Evolutionary conservation across 208 protist genomes (phyloP).

Genomic region (Eutreptiella sp.): DNA sequence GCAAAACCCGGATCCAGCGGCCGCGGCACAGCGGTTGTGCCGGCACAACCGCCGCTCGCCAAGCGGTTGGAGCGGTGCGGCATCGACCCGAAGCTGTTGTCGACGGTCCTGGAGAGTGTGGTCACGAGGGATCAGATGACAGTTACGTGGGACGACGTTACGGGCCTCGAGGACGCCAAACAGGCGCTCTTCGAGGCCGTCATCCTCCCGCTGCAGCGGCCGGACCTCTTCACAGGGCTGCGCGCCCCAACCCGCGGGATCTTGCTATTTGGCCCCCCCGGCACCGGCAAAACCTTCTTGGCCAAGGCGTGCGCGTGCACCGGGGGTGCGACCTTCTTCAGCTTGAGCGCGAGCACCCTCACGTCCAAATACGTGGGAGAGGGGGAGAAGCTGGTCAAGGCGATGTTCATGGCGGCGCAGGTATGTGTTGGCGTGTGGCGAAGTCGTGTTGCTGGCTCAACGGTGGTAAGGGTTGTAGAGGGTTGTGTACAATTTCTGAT

Average conservation of each 20-base stretch:
- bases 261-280: slow-evolving; percentile 79
- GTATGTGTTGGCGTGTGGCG: too few relatives aligned
- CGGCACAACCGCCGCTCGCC: too few relatives aligned
- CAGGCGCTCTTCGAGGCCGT: too few relatives aligned
- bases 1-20: too few relatives aligned
- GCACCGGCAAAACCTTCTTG: slow-evolving; percentile 86
- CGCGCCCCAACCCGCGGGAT: slow-evolving; percentile 80
- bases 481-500: too few relatives aligned
- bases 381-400: slow-evolving; percentile 83
- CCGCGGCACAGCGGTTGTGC: too few relatives aligned
- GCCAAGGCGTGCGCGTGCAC: slow-evolving; percentile 82
- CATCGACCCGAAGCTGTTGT: too few relatives aligned
- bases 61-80: too few relatives aligned
- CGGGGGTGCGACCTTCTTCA: slow-evolving; percentile 86
- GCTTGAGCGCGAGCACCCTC: slow-evolving; percentile 75
- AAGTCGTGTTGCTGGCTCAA: too few relatives aligned
- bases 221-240: slow-evolving; percentile 82
- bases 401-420: slow-evolving; percentile 84
- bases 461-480: too few relatives aligned
- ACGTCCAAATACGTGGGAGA: slow-evolving; percentile 87
- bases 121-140: too few relatives aligned
- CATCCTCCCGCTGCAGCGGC: slow-evolving; percentile 79
- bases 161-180: slow-evolving; percentile 26
- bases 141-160: slow-evolving; percentile 36
- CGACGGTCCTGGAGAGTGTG: too few relatives aligned